Evolutionary conservation across 345 rosid species (phyloP).

Genomic region (Garcia nutans): DNA sequence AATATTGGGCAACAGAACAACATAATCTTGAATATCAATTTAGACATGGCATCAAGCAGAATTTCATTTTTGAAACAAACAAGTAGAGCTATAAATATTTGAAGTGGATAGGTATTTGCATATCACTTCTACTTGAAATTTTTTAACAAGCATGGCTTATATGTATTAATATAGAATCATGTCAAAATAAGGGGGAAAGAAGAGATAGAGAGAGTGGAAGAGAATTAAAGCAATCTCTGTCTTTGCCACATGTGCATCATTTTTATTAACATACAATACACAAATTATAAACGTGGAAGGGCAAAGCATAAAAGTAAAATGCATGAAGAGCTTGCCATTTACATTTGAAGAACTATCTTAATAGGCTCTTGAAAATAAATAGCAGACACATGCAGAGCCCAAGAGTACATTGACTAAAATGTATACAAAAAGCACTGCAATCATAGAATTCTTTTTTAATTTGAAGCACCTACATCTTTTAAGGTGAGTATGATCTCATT

Average conservation of each 20-base stretch:
- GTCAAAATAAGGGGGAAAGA: too few relatives aligned
- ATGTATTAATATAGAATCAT: neutral
- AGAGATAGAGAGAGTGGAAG: too few relatives aligned
- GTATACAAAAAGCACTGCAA: slow-evolving; percentile 1
- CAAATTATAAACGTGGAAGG: neutral
- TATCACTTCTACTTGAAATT: too few relatives aligned
- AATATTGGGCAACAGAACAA: neutral
- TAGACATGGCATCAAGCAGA: neutral
- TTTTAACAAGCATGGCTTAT: neutral
- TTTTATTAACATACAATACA: neutral
- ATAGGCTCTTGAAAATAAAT: neutral
- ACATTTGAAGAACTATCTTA: neutral
- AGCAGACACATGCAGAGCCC: neutral
- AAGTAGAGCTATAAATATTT: neutral
- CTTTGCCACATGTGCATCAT: neutral
- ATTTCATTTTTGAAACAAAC: neutral
- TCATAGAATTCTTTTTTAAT: neutral
- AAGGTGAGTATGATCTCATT: slow-evolving; percentile 81
- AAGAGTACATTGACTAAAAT: slow-evolving; percentile 6
- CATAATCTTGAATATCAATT: neutral
- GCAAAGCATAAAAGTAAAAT: neutral
- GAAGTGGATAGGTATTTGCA: neutral
- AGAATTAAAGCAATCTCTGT: neutral
- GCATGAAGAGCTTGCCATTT: neutral
- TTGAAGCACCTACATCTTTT: slow-evolving; percentile 67